phyloP scores from a whole-genome alignment of 805 yeast genomes.

The Isabelozyma gotoi region DNA sequence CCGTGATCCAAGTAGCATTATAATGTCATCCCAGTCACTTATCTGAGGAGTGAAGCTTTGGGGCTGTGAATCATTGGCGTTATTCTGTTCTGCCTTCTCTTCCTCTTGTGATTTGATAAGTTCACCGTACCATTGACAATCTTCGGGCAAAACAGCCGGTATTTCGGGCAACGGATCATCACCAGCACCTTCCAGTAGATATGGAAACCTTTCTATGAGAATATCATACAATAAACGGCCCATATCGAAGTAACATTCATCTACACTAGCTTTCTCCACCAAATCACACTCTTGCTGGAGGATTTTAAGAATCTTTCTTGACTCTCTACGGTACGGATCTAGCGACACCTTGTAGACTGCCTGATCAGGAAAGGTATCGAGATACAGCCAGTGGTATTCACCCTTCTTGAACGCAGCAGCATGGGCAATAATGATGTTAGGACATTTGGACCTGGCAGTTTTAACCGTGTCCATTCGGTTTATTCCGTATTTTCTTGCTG shows the following conservation, averaged over 20 bases:
- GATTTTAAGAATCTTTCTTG: slow-evolving; percentile 71
- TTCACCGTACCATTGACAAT: slow-evolving; percentile 31
- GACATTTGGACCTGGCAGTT: slow-evolving; percentile 74
- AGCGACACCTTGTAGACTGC: slow-evolving; percentile 76
- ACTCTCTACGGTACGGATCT: slow-evolving; percentile 89
- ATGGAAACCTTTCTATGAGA: slow-evolving; percentile 49
- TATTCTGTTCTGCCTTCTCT: slow-evolving; percentile 3
- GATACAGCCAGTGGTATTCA: slow-evolving; percentile 78
- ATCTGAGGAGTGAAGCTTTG: slow-evolving; percentile 1
- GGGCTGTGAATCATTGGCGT: slow-evolving; percentile 2
- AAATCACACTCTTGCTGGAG: slow-evolving; percentile 60
- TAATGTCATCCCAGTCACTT: slow-evolving; percentile 75
- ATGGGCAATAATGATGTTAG: slow-evolving; percentile 74
- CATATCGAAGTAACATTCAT: slow-evolving; percentile 85
- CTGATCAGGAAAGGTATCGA: slow-evolving; percentile 56
- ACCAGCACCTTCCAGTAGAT: slow-evolving; percentile 20
- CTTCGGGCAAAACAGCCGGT: slow-evolving; percentile 33
- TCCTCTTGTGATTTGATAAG: slow-evolving; percentile 16
- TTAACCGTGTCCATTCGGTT: slow-evolving; percentile 71
- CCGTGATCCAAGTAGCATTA: slow-evolving; percentile 65
- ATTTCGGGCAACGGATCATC: slow-evolving; percentile 42
- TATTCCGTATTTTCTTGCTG: slow-evolving; percentile 85
- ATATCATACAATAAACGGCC: slow-evolving; percentile 59
- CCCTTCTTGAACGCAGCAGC: slow-evolving; percentile 94
- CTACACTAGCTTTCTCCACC: slow-evolving; percentile 94